These are phyloP conservation scores for Rhytidiadelphus loreus DNA, from an alignment of 225 moss, liverwort and hornwort species.

Conservation along the genomic window DNA sequence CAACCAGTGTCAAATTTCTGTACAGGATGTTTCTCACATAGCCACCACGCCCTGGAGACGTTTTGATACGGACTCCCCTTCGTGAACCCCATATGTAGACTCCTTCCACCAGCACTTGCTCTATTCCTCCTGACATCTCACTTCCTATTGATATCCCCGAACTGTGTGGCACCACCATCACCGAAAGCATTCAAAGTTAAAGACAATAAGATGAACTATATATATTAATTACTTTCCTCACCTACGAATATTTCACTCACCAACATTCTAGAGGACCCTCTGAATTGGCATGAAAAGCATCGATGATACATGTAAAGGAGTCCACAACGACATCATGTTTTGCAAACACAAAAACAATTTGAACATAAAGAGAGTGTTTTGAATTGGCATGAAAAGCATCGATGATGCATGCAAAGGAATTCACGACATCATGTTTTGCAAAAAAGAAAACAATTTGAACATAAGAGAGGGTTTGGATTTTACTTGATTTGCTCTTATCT, in stretches of 20 bases:
- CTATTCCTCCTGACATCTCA: conserved; percentile 90
- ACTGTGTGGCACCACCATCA: conserved; percentile 13
- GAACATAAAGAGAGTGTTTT: background rate
- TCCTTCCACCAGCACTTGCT: conserved; percentile 44
- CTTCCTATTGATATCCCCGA: conserved; percentile 82
- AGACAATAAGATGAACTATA: background rate
- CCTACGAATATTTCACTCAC: background rate
- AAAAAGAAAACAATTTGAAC: background rate
- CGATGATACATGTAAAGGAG: background rate
- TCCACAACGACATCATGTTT: background rate
- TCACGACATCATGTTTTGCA: background rate
- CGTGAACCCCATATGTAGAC: conserved; percentile 61
- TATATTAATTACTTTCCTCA: background rate
- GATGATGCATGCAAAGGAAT: background rate
- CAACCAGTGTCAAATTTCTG: conserved; percentile 30
- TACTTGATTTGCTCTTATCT: background rate
- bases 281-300: background rate
- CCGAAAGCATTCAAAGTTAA: background rate
- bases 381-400: background rate
- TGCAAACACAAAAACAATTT: background rate
- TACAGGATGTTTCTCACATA: conserved; percentile 56
- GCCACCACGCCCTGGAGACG: conserved; percentile 72
- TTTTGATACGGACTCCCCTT: conserved; percentile 72
- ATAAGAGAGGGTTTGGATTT: background rate
- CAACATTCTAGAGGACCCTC: background rate